Conservation (phyloP, 2,329 filamentous ascomycete genomes). For the Gremmenia infestans region DNA sequence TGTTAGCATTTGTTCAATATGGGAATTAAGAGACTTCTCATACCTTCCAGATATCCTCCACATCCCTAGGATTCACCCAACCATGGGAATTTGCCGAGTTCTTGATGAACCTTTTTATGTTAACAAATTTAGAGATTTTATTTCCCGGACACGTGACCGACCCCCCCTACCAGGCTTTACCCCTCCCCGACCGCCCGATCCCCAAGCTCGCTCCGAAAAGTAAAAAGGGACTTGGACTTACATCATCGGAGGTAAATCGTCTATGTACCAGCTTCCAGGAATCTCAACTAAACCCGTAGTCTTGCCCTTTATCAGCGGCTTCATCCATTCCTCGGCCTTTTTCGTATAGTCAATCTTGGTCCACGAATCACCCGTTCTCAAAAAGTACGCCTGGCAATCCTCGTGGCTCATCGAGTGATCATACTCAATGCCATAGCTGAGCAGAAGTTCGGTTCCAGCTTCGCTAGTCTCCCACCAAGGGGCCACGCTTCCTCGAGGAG, state of each 20-base stretch:
- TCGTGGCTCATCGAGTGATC: constrained; percentile 64
- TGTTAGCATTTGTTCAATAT: neutral
- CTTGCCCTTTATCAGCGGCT: constrained; percentile 53
- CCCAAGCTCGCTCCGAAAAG: no score
- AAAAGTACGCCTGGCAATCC: constrained; percentile 60
- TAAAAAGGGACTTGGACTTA: no score
- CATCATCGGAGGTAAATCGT: constrained; percentile 65
- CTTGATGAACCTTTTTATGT: constrained; percentile 51
- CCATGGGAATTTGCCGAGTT: constrained; percentile 60
- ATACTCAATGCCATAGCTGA: constrained; percentile 65
- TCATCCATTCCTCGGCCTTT: constrained; percentile 61
- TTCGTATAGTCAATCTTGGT: constrained; percentile 63
- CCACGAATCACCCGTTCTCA: constrained; percentile 60
- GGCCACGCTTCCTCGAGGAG: constrained; percentile 65
- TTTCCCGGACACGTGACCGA: no score
- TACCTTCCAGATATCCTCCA: constrained; percentile 61
- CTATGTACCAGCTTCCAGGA: constrained; percentile 56
- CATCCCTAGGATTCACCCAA: constrained; percentile 47
- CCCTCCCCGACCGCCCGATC: no score
- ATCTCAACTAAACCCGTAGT: constrained; percentile 63
- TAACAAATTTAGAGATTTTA: no score
- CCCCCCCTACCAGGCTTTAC: no score
- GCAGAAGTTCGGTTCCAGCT: constrained; percentile 60
- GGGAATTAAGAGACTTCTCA: constrained; percentile 8
- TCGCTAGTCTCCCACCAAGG: constrained; percentile 71